These are phyloP conservation scores for Kuraishia piskuri DNA, from an alignment of 805 yeast species.

Conservation along the genomic window DNA sequence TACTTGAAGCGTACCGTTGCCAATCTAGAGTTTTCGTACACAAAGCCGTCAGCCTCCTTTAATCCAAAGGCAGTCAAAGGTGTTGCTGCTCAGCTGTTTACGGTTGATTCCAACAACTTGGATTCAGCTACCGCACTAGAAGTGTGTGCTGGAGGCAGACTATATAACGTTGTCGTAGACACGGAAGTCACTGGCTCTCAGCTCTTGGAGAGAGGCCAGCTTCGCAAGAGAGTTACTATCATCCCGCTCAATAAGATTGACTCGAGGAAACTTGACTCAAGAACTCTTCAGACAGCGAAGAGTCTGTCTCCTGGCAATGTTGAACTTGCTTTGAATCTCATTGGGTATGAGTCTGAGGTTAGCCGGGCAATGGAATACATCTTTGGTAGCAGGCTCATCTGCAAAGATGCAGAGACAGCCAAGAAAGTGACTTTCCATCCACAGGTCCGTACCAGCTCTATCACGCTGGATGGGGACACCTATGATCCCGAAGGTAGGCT, in stretches of 20 bases:
- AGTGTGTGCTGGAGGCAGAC: constrained; percentile 86
- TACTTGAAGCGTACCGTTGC: constrained; percentile 55
- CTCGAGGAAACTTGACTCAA: constrained; percentile 44
- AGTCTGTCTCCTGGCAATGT: constrained; percentile 75
- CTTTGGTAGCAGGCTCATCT: constrained; percentile 84
- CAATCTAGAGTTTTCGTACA: constrained; percentile 67
- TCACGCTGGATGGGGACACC: constrained; percentile 87
- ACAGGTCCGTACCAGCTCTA: constrained; percentile 67
- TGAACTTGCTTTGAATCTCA: constrained; percentile 77
- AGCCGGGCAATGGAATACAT: constrained; percentile 81
- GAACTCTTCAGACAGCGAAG: constrained; percentile 58
- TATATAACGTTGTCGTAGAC: constrained; percentile 88
- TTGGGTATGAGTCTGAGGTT: constrained; percentile 66
- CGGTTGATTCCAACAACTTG: constrained; percentile 43
- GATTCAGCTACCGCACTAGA: constrained; percentile 78
- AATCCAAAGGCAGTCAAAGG: constrained; percentile 67
- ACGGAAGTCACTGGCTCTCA: constrained; percentile 79
- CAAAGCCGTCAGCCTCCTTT: constrained; percentile 55
- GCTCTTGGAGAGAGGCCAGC: constrained; percentile 66
- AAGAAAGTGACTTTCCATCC: constrained; percentile 84
- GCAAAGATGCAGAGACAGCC: constrained; percentile 84
- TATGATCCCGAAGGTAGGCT: constrained; percentile 95
- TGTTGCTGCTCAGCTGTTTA: constrained; percentile 79
- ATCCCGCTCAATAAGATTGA: constrained; percentile 85
- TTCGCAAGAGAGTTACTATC: constrained; percentile 78